Conservation (phyloP, 2,329 filamentous ascomycete species). For the Penicillium sp. region DNA sequence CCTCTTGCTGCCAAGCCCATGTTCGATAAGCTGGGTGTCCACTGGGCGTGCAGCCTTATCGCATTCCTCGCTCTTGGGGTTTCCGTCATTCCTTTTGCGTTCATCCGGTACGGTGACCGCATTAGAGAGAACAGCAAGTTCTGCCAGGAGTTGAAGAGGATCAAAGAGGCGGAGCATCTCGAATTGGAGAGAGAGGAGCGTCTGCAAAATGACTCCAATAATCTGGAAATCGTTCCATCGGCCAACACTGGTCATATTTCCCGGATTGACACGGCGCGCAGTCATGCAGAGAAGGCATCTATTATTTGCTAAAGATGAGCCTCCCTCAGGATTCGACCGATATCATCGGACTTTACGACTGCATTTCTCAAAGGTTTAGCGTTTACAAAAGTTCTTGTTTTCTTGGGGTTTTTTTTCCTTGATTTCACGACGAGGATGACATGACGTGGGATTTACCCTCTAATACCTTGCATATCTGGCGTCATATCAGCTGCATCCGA, state of each 20-base stretch:
- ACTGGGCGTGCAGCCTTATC: slow-evolving; percentile 47
- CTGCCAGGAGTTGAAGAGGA: slow-evolving; percentile 41
- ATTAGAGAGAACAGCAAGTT: slow-evolving; percentile 46
- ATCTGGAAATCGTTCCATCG: slow-evolving; percentile 14
- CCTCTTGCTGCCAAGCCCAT: slow-evolving; percentile 54
- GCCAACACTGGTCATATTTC: slow-evolving; percentile 17
- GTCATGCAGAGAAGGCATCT: slow-evolving; percentile 21
- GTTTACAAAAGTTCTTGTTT: no score
- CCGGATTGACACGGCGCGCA: slow-evolving; percentile 24
- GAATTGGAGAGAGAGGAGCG: slow-evolving; percentile 23
- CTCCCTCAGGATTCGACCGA: background rate
- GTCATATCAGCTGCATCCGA: background rate
- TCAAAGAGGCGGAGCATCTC: slow-evolving; percentile 35
- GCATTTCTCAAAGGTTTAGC: slow-evolving; percentile 6
- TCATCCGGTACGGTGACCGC: slow-evolving; percentile 43
- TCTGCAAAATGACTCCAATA: slow-evolving; percentile 2
- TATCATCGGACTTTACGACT: background rate
- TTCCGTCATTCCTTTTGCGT: slow-evolving; percentile 44
- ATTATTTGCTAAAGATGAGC: slow-evolving; percentile 17
- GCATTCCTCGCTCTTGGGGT: slow-evolving; percentile 44
- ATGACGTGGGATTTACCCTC: slow-evolving; percentile 2
- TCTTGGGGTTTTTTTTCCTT: background rate
- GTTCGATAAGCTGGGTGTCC: slow-evolving; percentile 44
- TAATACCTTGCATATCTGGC: slow-evolving; percentile 3
- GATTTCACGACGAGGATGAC: background rate